These are phyloP conservation scores for Pythium chondricola DNA, from an alignment of 352 stramenopile species.

Conservation along the genomic window DNA sequence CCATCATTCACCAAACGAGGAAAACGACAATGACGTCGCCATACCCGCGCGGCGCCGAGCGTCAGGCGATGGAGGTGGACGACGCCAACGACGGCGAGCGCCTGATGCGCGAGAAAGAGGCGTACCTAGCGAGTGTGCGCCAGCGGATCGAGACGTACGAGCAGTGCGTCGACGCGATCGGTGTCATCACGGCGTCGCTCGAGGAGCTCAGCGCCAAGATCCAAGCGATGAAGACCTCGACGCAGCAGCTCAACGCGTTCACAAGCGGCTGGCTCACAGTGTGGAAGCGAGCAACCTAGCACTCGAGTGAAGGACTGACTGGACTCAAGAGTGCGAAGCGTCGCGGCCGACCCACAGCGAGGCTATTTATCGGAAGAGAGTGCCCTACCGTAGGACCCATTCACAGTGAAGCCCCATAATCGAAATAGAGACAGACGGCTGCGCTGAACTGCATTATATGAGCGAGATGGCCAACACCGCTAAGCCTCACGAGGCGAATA, in stretches of 20 bases:
- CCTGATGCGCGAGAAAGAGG: conserved; percentile 20
- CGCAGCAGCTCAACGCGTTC: conserved; percentile 70
- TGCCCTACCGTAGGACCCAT: too few species aligned
- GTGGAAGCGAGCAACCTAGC: conserved; percentile 39
- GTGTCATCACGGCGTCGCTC: conserved; percentile 44
- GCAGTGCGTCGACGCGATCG: conserved; percentile 46
- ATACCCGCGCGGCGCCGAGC: neutral
- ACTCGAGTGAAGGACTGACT: neutral
- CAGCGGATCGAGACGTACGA: conserved; percentile 60
- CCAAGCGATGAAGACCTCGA: conserved; percentile 52
- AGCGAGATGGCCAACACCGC: too few species aligned
- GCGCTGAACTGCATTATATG: too few species aligned
- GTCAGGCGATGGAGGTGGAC: conserved; percentile 4
- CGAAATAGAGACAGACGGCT: too few species aligned
- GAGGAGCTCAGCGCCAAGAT: conserved; percentile 60
- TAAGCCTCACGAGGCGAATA: too few species aligned
- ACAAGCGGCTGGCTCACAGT: conserved; percentile 65
- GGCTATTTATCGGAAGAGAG: neutral
- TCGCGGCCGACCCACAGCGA: too few species aligned
- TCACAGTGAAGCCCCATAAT: too few species aligned
- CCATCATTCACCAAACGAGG: conserved; percentile 6
- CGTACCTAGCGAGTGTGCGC: conserved; percentile 39
- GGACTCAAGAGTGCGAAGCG: neutral
- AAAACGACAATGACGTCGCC: conserved; percentile 12
- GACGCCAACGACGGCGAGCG: conserved; percentile 3